These are phyloP conservation scores for Whalleya microplaca DNA, from an alignment of 2,329 filamentous ascomycete genomes.

Conservation along the genomic window DNA sequence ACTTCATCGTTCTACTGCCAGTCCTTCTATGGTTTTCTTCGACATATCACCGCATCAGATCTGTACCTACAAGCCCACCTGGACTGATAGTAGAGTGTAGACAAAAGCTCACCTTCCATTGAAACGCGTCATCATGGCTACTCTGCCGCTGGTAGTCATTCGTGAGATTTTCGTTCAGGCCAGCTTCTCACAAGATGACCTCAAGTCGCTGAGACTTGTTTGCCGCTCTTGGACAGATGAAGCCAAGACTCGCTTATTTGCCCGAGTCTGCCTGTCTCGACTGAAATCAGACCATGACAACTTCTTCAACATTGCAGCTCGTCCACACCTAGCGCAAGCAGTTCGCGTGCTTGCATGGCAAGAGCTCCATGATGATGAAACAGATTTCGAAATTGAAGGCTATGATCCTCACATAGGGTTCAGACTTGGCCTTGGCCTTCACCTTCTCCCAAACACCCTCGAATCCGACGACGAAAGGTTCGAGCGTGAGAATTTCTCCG, in stretches of 20 bases:
- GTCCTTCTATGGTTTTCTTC: too few species aligned
- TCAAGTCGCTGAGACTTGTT: not conserved
- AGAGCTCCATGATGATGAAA: not conserved
- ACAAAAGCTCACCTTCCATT: too few species aligned
- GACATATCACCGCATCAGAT: too few species aligned
- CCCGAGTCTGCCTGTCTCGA: not conserved
- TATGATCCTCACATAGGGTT: too few species aligned
- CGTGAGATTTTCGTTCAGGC: not conserved
- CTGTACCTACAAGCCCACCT: too few species aligned
- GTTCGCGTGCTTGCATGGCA: constrained; percentile 1
- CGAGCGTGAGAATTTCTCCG: too few species aligned
- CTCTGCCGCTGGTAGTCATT: not conserved
- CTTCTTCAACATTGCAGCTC: constrained; percentile 5
- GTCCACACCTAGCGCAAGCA: not conserved
- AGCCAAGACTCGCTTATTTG: not conserved
- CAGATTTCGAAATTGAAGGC: not conserved
- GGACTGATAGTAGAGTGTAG: too few species aligned
- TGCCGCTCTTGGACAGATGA: not conserved
- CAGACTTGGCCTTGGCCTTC: too few species aligned
- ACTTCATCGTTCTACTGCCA: too few species aligned
- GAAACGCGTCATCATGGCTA: not conserved
- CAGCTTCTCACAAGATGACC: not conserved
- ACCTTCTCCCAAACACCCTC: too few species aligned
- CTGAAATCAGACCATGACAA: not conserved
- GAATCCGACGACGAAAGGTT: too few species aligned